These are phyloP conservation scores for Oleoguttula mirabilis DNA, from an alignment of 495 filamentous ascomycete species.

Conservation along the genomic window DNA sequence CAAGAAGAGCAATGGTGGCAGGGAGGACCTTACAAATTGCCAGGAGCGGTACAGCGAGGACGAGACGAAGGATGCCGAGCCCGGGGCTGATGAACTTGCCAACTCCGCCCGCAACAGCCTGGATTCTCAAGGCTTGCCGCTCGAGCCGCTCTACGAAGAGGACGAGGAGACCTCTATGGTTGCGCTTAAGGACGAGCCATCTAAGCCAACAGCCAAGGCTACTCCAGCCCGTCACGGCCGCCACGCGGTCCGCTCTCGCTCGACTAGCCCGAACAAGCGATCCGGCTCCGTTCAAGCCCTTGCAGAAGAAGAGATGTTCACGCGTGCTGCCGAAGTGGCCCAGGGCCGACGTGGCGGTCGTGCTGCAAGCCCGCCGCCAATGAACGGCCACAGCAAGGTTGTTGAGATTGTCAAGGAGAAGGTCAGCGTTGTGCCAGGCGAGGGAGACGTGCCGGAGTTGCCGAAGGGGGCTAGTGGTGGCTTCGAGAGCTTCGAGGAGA, in stretches of 20 bases:
- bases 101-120: constrained; percentile 7
- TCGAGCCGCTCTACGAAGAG: constrained; percentile 19
- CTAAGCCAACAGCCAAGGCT: constrained; percentile 15
- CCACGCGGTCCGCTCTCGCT: constrained; percentile 1
- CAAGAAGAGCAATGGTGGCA: not conserved
- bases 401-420: constrained; percentile 8
- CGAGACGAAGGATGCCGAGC: not conserved
- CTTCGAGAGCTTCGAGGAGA: not conserved
- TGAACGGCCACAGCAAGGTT: not conserved
- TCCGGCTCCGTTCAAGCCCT: not conserved
- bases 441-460: constrained; percentile 15
- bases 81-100: not conserved
- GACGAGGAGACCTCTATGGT: constrained; percentile 17
- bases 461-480: not conserved
- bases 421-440: constrained; percentile 22
- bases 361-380: constrained; percentile 3
- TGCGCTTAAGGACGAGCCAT: constrained; percentile 15
- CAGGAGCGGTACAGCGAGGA: constrained; percentile 1
- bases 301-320: constrained; percentile 10
- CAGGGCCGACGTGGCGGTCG: constrained; percentile 5
- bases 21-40: too few species aligned
- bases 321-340: constrained; percentile 12
- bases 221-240: constrained; percentile 8
- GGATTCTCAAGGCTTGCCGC: constrained; percentile 15
- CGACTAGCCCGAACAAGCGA: constrained; percentile 10